Evolutionary conservation across 306 rosid genomes (phyloP).

Genomic region (Cucumis melo): DNA sequence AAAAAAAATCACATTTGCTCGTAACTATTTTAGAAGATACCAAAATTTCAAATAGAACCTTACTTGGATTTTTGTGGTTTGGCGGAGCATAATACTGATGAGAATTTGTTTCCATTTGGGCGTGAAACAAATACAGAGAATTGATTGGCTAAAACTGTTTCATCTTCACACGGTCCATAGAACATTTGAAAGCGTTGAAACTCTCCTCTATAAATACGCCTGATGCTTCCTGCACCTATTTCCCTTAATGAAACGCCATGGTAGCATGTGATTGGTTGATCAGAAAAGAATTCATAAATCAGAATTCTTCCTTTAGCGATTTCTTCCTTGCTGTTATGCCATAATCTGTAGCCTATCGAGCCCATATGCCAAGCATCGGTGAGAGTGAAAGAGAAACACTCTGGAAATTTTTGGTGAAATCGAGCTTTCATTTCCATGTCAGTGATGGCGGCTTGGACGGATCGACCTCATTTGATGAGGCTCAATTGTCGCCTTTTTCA

Average conservation of each 20-base stretch:
- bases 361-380: neutral
- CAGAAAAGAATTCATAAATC: neutral
- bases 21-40: no score
- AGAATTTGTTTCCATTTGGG: constrained; percentile 53
- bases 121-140: constrained; percentile 88
- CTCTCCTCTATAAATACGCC: constrained; percentile 69
- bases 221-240: constrained; percentile 69
- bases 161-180: constrained; percentile 52
- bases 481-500: neutral
- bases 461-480: neutral
- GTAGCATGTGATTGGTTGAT: neutral
- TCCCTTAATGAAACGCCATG: constrained; percentile 7
- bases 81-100: constrained; percentile 49
- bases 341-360: neutral
- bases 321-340: constrained; percentile 6
- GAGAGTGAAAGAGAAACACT: neutral
- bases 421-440: neutral
- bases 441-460: neutral
- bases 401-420: neutral
- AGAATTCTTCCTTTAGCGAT: constrained; percentile 2
- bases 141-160: constrained; percentile 80
- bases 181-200: constrained; percentile 88
- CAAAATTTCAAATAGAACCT: no score
- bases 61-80: constrained; percentile 38
- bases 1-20: no score